These are phyloP conservation scores for Rhizopus arrhizus DNA, from an alignment of 371 early-diverging fungal species.

Conservation along the genomic window DNA sequence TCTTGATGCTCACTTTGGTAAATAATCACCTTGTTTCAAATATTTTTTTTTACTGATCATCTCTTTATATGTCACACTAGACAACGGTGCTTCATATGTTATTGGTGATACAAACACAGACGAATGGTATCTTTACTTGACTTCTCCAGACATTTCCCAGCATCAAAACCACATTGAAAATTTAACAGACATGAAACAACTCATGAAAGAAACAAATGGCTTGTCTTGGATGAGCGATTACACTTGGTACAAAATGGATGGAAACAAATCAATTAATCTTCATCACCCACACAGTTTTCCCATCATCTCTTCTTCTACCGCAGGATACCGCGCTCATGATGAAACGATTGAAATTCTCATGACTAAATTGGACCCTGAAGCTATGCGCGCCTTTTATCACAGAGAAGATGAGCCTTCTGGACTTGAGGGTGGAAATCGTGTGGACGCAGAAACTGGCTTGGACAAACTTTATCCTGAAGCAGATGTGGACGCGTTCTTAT, in stretches of 20 bases:
- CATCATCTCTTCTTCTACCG: conserved; percentile 33
- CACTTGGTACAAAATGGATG: conserved; percentile 24
- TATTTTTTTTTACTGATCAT: background rate
- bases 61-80: background rate
- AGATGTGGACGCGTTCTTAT: conserved; percentile 80
- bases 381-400: conserved; percentile 70
- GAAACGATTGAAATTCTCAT: conserved; percentile 94
- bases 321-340: conserved; percentile 47
- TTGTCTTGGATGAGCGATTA: conserved; percentile 23
- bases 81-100: conserved; percentile 75
- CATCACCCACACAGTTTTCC: conserved; percentile 46
- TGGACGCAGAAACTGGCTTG: conserved; percentile 76
- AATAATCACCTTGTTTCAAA: background rate
- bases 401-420: conserved; percentile 54
- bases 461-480: conserved; percentile 74
- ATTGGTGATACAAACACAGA: conserved; percentile 92
- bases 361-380: conserved; percentile 79
- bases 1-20: conserved; percentile 66
- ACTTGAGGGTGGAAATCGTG: conserved; percentile 59
- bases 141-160: conserved; percentile 66
- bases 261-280: conserved; percentile 29
- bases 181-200: conserved; percentile 23
- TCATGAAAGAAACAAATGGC: conserved; percentile 33
- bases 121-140: conserved; percentile 93
- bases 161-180: conserved; percentile 24